Evolutionary conservation across 2,329 filamentous ascomycete genomes (phyloP).

Genomic region (Chaetomium strumarium): DNA sequence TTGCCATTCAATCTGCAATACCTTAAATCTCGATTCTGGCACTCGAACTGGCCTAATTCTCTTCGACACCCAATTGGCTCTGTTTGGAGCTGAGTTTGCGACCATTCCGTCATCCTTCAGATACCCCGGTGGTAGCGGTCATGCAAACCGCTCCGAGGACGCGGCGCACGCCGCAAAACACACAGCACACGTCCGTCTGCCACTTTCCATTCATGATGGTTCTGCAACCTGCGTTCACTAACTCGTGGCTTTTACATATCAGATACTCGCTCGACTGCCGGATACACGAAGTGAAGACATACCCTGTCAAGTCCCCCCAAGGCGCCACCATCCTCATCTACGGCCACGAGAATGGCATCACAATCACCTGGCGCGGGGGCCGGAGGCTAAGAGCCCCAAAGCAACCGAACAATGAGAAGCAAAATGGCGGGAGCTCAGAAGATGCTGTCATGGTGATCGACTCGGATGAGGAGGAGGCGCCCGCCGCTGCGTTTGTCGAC

Average conservation of each 20-base stretch:
- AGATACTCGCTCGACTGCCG: slow-evolving; percentile 56
- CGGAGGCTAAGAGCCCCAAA: slow-evolving; percentile 48
- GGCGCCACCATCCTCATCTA: slow-evolving; percentile 59
- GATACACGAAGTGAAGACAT: slow-evolving; percentile 54
- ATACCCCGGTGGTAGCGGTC: slow-evolving; percentile 2
- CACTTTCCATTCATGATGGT: not conserved
- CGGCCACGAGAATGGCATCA: slow-evolving; percentile 58
- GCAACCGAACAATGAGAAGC: slow-evolving; percentile 37
- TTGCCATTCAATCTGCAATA: too few relatives aligned
- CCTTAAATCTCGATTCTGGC: too few relatives aligned
- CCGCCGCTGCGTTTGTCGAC: slow-evolving; percentile 38
- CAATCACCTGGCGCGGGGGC: slow-evolving; percentile 57
- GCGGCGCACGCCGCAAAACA: slow-evolving; percentile 26
- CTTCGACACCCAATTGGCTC: too few relatives aligned
- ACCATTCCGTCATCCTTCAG: not conserved
- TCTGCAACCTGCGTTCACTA: not conserved
- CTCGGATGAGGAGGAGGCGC: slow-evolving; percentile 52
- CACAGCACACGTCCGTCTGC: slow-evolving; percentile 23
- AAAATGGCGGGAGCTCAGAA: slow-evolving; percentile 44
- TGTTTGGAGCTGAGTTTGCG: not conserved
- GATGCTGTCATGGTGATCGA: slow-evolving; percentile 58
- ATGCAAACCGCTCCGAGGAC: slow-evolving; percentile 23
- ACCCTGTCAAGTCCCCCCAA: slow-evolving; percentile 56
- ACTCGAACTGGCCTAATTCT: too few relatives aligned
- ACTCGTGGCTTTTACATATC: not conserved